Evolutionary conservation across 23 red algal species (phyloP), one percentile per base, ranked within the genome.

Genomic region (Gracilaria vermiculophylla): DNA sequence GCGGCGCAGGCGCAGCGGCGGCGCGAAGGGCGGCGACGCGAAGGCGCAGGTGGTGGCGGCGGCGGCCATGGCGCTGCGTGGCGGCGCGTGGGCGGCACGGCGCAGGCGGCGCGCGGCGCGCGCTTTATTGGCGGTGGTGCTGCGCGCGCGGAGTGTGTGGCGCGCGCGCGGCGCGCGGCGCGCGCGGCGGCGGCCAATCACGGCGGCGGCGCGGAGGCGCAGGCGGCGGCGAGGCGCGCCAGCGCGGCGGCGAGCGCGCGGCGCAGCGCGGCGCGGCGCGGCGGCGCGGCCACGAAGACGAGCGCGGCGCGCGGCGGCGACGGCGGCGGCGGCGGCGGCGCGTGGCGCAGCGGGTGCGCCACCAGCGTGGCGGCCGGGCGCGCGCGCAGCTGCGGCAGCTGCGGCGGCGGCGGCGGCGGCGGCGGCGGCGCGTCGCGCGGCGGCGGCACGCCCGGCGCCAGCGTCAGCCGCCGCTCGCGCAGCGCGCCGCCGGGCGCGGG

Each of bases 401-500:
- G 31, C 31, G 28, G 61, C 28, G 11, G 61, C 31, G n/a, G 61
- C n/a, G 28, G 28, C 31, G 19, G 61, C 4, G 11, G n/a, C 6
- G 36, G 61, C 4, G 16, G 55, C 8, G 55, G 55, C 27, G 71
- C 34, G 34, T 48, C 19, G 28, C 71, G 42, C 16, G 71, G 75
- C 16, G 75, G 49, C 16, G 31, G 76, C 35, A 62, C 37, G 54
- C 78, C 78, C 11, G 78, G 78, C 54, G 78, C 78, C 15, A 82
- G 29, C 41, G 78, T 82, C 8, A 82, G 53, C 4, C 78, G 51
- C 35, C 78, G 27, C 78, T 82, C 78, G 29, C 35, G 55, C 24
- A 82, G 60, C 31, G 24, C 51, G 48, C 19, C n/a, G 45, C 14
- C 32, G 13, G 48, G 48, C 49, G 50, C 17, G 24, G 65, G 9